These are phyloP conservation scores for Suillus cothurnatus DNA, from an alignment of 768 basidiomycete species.

Conservation along the genomic window DNA sequence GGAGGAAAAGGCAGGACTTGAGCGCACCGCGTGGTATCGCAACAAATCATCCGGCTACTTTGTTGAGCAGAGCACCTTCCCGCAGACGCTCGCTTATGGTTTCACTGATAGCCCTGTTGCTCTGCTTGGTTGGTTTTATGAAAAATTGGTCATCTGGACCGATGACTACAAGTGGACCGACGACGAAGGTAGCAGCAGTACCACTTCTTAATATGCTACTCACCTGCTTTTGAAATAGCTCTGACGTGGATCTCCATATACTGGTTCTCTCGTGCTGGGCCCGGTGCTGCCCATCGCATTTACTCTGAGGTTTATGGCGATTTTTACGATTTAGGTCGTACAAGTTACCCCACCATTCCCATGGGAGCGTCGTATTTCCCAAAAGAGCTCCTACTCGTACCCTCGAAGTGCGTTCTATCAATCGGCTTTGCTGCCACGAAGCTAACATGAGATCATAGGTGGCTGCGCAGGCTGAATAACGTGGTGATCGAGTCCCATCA, in stretches of 20 bases:
- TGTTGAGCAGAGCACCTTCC: constrained; percentile 42
- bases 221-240: constrained; percentile 16
- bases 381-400: constrained; percentile 77
- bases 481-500: constrained; percentile 51
- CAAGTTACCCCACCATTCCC: constrained; percentile 26
- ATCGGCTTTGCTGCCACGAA: not conserved
- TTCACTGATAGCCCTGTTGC: constrained; percentile 57
- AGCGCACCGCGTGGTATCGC: constrained; percentile 31
- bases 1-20: constrained; percentile 38
- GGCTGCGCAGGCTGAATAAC: constrained; percentile 37
- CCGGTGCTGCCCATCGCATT: constrained; percentile 21
- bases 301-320: constrained; percentile 15
- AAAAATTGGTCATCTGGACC: constrained; percentile 46
- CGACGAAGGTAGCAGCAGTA: constrained; percentile 44
- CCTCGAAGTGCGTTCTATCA: constrained; percentile 1
- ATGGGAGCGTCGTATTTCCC: constrained; percentile 70
- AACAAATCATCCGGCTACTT: constrained; percentile 41
- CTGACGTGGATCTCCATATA: constrained; percentile 39
- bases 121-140: constrained; percentile 50
- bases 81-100: constrained; percentile 51
- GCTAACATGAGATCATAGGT: constrained; percentile 31
- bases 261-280: constrained; percentile 36
- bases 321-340: not conserved
- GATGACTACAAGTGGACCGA: constrained; percentile 54
- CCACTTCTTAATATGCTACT: not conserved